Evolutionary conservation across 2,329 filamentous ascomycete genomes (phyloP).

Genomic region (Paraphaeosphaeria minitans): DNA sequence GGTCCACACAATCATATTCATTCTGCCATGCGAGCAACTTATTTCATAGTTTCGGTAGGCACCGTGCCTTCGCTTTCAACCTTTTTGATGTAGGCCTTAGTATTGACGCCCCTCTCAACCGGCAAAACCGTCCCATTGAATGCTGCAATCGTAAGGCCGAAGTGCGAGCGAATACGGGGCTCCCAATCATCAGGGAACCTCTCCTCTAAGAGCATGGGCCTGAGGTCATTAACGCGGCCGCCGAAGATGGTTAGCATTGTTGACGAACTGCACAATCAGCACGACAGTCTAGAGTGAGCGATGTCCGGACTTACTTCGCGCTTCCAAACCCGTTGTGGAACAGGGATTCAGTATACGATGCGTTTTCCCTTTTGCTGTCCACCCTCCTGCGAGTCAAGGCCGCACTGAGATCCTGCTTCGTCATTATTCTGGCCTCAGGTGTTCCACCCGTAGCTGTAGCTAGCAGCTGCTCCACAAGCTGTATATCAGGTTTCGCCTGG

Average conservation of each 20-base stretch:
- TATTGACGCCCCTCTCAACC: constrained; percentile 43
- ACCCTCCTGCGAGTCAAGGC: constrained; percentile 41
- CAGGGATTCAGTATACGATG: constrained; percentile 41
- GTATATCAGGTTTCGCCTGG: constrained; percentile 46
- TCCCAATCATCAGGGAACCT: constrained; percentile 50
- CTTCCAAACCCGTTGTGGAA: constrained; percentile 51
- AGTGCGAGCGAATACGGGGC: constrained; percentile 44
- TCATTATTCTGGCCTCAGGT: constrained; percentile 35
- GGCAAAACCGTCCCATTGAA: constrained; percentile 50
- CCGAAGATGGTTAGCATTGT: constrained; percentile 52
- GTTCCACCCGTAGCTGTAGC: constrained; percentile 44
- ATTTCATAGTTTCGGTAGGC: neutral
- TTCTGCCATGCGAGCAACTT: neutral
- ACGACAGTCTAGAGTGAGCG: neutral
- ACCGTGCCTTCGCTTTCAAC: neutral
- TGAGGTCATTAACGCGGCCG: constrained; percentile 45
- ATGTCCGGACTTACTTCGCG: constrained; percentile 34
- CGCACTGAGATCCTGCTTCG: constrained; percentile 45
- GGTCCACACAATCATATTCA: neutral
- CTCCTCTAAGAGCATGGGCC: constrained; percentile 49
- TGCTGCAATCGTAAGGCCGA: constrained; percentile 50
- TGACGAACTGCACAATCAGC: constrained; percentile 37
- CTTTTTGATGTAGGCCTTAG: constrained; percentile 3
- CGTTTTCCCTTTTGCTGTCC: constrained; percentile 44
- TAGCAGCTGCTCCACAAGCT: constrained; percentile 44